phyloP scores from a whole-genome alignment of 352 stramenopile species.

The Pythium brachiatum region DNA sequence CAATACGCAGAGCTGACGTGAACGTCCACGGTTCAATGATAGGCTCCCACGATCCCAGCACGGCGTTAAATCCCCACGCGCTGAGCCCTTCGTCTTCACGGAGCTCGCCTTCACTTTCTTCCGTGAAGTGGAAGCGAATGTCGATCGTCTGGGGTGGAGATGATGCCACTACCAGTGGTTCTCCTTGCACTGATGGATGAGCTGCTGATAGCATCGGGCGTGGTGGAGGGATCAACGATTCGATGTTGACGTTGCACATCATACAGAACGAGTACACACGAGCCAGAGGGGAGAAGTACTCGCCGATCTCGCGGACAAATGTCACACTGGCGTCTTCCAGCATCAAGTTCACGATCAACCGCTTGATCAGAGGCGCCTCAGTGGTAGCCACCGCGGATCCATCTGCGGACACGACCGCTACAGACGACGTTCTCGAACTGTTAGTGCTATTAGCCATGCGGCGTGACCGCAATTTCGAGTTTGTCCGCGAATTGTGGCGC shows the following conservation, averaged over 20 bases:
- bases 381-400: neutral
- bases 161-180: neutral
- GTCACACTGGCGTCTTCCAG: constrained; percentile 69
- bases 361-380: constrained; percentile 16
- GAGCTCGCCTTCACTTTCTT: constrained; percentile 45
- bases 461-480: neutral
- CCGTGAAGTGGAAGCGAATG: constrained; percentile 56
- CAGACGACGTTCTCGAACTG: constrained; percentile 3
- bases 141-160: constrained; percentile 22
- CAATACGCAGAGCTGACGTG: constrained; percentile 32
- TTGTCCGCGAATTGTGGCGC: constrained; percentile 10
- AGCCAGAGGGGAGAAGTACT: constrained; percentile 67
- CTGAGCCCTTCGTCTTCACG: constrained; percentile 72
- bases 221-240: constrained; percentile 13
- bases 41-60: constrained; percentile 75
- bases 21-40: constrained; percentile 81
- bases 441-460: neutral
- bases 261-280: constrained; percentile 61
- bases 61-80: constrained; percentile 74
- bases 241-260: constrained; percentile 59
- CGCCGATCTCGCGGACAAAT: constrained; percentile 69
- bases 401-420: neutral
- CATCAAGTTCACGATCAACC: constrained; percentile 46
- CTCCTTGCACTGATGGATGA: neutral
- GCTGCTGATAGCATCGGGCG: neutral